Base-by-base conservation (phyloP, 495 filamentous ascomycete species). In the Hypoxylon fuscum region DNA sequence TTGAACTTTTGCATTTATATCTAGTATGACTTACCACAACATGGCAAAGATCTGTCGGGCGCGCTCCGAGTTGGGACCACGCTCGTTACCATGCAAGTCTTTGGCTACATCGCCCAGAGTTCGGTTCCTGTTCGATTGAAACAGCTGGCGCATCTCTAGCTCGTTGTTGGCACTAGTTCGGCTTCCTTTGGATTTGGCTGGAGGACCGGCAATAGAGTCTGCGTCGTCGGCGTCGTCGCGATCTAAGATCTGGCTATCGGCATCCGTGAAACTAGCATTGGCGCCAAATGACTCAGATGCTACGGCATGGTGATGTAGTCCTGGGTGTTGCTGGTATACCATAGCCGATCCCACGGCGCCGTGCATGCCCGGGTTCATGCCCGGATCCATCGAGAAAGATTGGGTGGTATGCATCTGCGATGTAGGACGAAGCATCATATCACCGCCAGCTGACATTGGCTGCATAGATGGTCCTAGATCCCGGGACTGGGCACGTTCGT, bases 21-120 rank as follows among this genome's bases (percentile, higher is more conserved):
- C n/a, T 38, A 15, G 22, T 9, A 15, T 9, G 55, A 72, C 82
- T 62, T 85, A 97, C 95, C 95, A 98, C 55, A 96, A 86, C 91
- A 98, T 96, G 11, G 95, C 95, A 72, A 97, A 97, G 20, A 98
- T 87, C 78, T 98, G 95, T 58, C 96, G 93, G 37, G 93, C 90
- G 72, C 96, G 90, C 73, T 98, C 95, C 5, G 94, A 90, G 71
- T 92, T 92, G 11, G 91, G 90, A 0, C 82, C 82, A 23, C 82
- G 77, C 59, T 85, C 83, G 55, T 85, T 84, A 5, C 81, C 82
- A 62, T 83, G 81, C 17, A 91, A 80, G 71, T 93, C 92, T 25
- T 80, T 80, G 3, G 94, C 95, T 59, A 98, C 91, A 22, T 97
- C 91, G 57, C 89, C 85, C 43, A 98, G 74, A 2, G 78, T 79